phyloP scores from a whole-genome alignment of 305 asterid species.

The Fraxinus paxiana region DNA sequence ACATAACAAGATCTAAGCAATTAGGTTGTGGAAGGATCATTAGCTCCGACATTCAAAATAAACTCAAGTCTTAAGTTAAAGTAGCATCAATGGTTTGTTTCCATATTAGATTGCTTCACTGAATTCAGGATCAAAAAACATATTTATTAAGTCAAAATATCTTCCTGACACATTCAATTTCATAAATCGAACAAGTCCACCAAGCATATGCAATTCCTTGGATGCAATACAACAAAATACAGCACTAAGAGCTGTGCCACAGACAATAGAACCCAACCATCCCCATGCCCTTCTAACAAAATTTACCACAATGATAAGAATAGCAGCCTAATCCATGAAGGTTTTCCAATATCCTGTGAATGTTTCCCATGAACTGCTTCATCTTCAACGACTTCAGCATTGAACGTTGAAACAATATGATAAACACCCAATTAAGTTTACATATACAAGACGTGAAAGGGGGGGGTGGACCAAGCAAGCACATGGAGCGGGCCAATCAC shows the following conservation, averaged over 20 bases:
- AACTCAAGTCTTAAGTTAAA: neutral
- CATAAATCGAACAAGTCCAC: neutral
- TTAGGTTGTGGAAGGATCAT: slow-evolving; percentile 2
- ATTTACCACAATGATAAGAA: neutral
- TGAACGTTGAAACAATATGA: neutral
- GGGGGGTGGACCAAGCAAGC: too few relatives aligned
- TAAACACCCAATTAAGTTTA: too few relatives aligned
- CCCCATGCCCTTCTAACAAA: neutral
- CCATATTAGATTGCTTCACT: neutral
- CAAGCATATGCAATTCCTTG: neutral
- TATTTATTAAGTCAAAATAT: neutral
- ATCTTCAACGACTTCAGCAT: neutral
- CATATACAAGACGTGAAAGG: too few relatives aligned
- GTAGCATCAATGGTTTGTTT: neutral
- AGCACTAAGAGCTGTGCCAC: neutral
- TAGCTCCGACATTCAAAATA: neutral
- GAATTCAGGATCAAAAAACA: neutral
- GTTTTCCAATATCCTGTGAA: neutral
- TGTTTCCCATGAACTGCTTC: neutral
- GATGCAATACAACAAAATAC: neutral
- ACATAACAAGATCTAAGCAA: neutral
- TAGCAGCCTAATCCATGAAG: neutral
- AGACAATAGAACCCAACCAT: neutral
- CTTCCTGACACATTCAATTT: neutral
- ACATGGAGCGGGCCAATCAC: too few relatives aligned